These are phyloP conservation scores for Croton setiger DNA, from an alignment of 441 rosid species.

Conservation along the genomic window DNA sequence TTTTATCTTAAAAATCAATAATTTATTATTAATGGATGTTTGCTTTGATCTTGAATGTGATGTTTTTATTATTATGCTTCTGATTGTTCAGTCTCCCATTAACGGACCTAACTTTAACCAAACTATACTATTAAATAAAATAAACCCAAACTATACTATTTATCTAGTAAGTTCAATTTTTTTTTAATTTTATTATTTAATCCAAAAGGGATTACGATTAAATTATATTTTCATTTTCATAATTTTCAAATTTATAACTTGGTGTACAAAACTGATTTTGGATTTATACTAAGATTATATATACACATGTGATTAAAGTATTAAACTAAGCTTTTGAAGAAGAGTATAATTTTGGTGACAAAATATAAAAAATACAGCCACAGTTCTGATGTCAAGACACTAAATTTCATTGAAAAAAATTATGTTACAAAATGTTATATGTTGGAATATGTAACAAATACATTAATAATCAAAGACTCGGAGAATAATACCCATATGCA, in stretches of 20 bases:
- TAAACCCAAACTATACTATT: too few species aligned
- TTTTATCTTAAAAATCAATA: not conserved
- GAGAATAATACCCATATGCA: not conserved
- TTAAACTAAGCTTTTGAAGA: too few species aligned
- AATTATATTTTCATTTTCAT: too few species aligned
- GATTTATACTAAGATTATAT: too few species aligned
- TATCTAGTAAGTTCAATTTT: too few species aligned
- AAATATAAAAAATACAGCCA: not conserved
- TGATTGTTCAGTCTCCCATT: not conserved
- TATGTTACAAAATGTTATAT: constrained; percentile 12
- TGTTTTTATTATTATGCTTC: not conserved
- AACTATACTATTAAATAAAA: too few species aligned
- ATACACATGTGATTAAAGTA: too few species aligned
- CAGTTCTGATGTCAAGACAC: constrained; percentile 14
- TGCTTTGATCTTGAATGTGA: not conserved
- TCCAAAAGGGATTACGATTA: too few species aligned
- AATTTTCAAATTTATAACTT: too few species aligned
- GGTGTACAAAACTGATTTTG: too few species aligned
- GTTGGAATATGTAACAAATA: not conserved
- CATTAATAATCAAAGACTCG: not conserved
- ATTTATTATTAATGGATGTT: not conserved
- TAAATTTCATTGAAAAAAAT: not conserved
- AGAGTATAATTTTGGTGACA: not conserved
- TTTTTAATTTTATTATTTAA: too few species aligned
- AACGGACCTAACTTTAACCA: too few species aligned